Evolutionary conservation across 2,329 filamentous ascomycete genomes (phyloP).

Genomic region (Elsinoe australis): DNA sequence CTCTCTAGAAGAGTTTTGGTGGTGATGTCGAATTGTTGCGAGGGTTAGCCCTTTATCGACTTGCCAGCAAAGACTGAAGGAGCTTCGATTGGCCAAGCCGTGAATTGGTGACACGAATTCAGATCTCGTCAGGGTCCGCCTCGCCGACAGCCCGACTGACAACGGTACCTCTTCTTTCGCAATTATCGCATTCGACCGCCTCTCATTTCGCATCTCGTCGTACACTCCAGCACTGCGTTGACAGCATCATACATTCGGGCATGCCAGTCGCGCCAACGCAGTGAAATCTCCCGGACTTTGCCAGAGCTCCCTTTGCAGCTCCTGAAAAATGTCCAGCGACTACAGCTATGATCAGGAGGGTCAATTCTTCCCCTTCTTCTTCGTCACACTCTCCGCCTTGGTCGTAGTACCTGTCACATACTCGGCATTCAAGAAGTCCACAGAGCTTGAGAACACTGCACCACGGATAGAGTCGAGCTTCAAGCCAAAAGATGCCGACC

Average conservation of each 20-base stretch:
- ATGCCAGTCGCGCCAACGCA: not conserved
- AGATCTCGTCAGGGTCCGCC: slow-evolving; percentile 5
- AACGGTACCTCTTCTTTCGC: not conserved
- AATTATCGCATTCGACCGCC: not conserved
- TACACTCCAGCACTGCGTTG: too few species aligned
- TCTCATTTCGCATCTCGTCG: too few species aligned
- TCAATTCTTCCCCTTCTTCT: slow-evolving; percentile 98
- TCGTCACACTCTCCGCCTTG: slow-evolving; percentile 80
- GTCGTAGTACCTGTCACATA: slow-evolving; percentile 72
- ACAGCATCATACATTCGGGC: not conserved
- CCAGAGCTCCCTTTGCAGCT: not conserved
- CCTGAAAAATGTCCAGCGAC: slow-evolving; percentile 69
- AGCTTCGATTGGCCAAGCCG: too few species aligned
- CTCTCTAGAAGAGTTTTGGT: too few species aligned
- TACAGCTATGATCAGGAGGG: slow-evolving; percentile 98
- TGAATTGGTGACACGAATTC: slow-evolving; percentile 14
- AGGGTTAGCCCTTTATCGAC: too few species aligned
- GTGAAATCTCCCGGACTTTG: not conserved
- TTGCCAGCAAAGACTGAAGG: too few species aligned
- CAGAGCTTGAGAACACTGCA: slow-evolving; percentile 69
- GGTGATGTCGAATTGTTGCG: too few species aligned
- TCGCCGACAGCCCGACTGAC: slow-evolving; percentile 7
- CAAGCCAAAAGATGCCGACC: slow-evolving; percentile 70
- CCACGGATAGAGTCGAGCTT: slow-evolving; percentile 75
- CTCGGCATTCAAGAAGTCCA: slow-evolving; percentile 71